Evolutionary conservation across 2,329 filamentous ascomycete species (phyloP).

Genomic region (Colletotrichum plurivorum): DNA sequence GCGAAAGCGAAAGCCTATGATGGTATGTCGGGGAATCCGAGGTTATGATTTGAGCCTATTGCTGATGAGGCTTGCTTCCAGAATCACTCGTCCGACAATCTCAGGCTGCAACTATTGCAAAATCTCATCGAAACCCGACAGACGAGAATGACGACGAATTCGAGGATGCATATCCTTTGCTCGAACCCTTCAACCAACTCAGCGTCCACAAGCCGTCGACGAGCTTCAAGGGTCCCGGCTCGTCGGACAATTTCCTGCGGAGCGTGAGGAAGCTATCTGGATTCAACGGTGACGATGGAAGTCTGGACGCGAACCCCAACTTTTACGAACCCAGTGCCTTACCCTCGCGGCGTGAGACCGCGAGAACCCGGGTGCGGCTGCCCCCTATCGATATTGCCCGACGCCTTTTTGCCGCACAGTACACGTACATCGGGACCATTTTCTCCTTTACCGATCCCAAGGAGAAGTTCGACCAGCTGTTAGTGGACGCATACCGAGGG

Average conservation of each 20-base stretch:
- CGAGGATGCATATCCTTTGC: slow-evolving; percentile 49
- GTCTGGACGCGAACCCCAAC: slow-evolving; percentile 49
- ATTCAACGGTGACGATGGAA: slow-evolving; percentile 49
- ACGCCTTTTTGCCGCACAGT: slow-evolving; percentile 65
- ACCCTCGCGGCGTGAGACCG: slow-evolving; percentile 48
- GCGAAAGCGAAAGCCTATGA: slow-evolving; percentile 37
- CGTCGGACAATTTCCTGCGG: slow-evolving; percentile 56
- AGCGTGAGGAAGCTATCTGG: slow-evolving; percentile 53
- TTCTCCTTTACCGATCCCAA: slow-evolving; percentile 65
- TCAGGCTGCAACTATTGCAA: not conserved
- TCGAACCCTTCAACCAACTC: slow-evolving; percentile 53
- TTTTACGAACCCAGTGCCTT: slow-evolving; percentile 53
- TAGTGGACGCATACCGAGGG: slow-evolving; percentile 59
- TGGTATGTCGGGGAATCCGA: not conserved
- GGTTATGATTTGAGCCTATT: not conserved
- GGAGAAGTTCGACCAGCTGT: slow-evolving; percentile 59
- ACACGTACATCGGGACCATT: slow-evolving; percentile 70
- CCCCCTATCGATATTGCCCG: slow-evolving; percentile 66
- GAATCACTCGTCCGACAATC: slow-evolving; percentile 1
- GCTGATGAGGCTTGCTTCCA: not conserved
- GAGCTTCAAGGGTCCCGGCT: slow-evolving; percentile 54
- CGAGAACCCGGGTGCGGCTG: slow-evolving; percentile 51
- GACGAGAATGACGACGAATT: slow-evolving; percentile 49
- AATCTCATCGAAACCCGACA: slow-evolving; percentile 14
- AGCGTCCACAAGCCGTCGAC: slow-evolving; percentile 50